Base-by-base conservation (phyloP, 331 rosid species). In the Malus hybrid region DNA sequence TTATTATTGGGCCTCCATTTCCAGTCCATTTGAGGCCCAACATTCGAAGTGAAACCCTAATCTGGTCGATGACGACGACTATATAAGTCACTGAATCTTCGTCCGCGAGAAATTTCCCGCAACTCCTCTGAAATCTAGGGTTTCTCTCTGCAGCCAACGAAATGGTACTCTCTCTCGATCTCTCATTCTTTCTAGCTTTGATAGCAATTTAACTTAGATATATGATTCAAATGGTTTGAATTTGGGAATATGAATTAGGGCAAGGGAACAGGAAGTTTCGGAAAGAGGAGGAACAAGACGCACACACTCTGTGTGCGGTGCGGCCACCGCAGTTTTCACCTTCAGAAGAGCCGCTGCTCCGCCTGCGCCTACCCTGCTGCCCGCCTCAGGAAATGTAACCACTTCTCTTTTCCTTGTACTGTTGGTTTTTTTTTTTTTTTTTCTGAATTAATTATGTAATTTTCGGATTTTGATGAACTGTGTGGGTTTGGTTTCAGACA, bases 231-330 rank as follows among this genome's bases (percentile, higher is more conserved):
- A 34, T 7, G 13, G 56, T 22, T 36, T 15, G 28, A 55, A n/a
- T 7, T 13, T 72, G 68, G 44, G 46, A 72, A 24, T 27, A 12
- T 60, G 64, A 14, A 67, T 55, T 20, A 83, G 86, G 86, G 83
- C 42, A 83, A 83, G 24, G 83, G 83, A 71, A 83, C 83, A 0
- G 79, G 83, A 6, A 83, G 86, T 36, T 83, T 83, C 10, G 86
- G 86, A 20, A 83, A 79, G 81, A 77, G 86, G 69, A 80, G 83
- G 79, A 83, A 83, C 79, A 83, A 83, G 79, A 76, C 81, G 9
- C 81, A 79, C 76, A 83, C 81, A 1, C 79, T 83, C 0, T 83
- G 86, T 34, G 81, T 83, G 54, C 64, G 81, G 46, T 83, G 84
- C 46, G 81, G 84, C 8, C 86, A 79, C 69, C 71, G 86, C 10